phyloP scores from a whole-genome alignment of 2,329 filamentous ascomycete species.

The Pseudogymnoascus sp. region DNA sequence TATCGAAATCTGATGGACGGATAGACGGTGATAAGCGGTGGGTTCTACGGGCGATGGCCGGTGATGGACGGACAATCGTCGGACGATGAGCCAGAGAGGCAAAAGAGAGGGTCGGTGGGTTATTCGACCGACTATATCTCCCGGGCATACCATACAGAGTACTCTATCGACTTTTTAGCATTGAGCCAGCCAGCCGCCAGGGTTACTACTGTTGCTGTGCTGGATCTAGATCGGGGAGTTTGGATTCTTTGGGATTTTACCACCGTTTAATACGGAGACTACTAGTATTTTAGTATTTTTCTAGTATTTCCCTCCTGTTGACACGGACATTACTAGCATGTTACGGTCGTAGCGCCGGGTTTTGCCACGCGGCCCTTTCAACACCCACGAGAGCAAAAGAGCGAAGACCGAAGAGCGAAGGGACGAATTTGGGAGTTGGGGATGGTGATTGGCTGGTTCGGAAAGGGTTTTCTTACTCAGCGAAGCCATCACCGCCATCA shows the following conservation, averaged over 20 bases:
- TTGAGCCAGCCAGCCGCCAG: background rate
- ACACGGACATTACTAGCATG: background rate
- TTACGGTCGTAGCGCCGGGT: background rate
- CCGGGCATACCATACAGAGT: no score
- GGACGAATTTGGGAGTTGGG: background rate
- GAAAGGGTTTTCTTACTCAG: no score
- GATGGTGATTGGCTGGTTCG: background rate
- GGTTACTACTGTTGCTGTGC: background rate
- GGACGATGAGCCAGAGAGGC: background rate
- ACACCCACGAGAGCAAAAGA: no score
- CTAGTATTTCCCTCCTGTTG: no score
- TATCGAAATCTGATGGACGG: background rate
- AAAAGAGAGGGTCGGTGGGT: background rate
- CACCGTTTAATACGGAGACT: background rate
- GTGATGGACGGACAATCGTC: background rate
- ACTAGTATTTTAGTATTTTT: no score
- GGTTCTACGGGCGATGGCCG: background rate
- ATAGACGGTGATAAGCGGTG: background rate
- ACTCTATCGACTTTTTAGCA: background rate
- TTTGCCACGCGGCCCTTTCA: background rate
- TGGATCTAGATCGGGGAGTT: background rate
- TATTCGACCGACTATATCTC: background rate
- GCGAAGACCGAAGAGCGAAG: no score
- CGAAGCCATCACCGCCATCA: no score
- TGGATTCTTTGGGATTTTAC: background rate